A percentile compares a stretch with the other conserved stretches of the same genome.
phyloP scores from a whole-genome alignment of 2,329 filamentous ascomycete species.

The Salinomyces thailandicus region DNA sequence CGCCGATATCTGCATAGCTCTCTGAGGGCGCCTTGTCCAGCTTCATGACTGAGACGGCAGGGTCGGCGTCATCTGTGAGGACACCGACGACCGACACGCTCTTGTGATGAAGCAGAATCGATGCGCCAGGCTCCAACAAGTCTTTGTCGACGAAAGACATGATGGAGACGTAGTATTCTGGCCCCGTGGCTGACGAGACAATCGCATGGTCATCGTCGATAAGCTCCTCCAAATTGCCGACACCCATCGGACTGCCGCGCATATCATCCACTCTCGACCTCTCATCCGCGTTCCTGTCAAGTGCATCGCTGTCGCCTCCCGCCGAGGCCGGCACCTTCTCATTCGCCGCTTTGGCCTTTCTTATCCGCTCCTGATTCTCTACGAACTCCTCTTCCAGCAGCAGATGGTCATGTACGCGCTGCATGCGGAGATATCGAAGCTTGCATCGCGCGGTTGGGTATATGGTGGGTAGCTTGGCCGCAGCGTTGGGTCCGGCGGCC shows the following conservation, averaged over 20 bases:
- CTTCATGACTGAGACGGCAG: slow-evolving; percentile 96
- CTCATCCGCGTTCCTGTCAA: slow-evolving; percentile 89
- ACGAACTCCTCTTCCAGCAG: slow-evolving; percentile 97
- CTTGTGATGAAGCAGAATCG: slow-evolving; percentile 92
- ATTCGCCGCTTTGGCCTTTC: slow-evolving; percentile 81
- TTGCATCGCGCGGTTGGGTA: slow-evolving; percentile 97
- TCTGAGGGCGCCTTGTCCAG: slow-evolving; percentile 97
- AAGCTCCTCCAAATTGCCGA: slow-evolving; percentile 94
- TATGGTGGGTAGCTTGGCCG: slow-evolving; percentile 86
- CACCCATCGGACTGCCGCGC: slow-evolving; percentile 96
- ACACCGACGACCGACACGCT: slow-evolving; percentile 96
- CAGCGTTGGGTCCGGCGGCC: slow-evolving; percentile 81
- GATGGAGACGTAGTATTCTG: slow-evolving; percentile 98
- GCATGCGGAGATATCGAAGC: slow-evolving; percentile 92
- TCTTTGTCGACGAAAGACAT: slow-evolving; percentile 99
- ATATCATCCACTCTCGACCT: slow-evolving; percentile 93
- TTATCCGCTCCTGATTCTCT: slow-evolving; percentile 92
- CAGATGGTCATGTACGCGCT: slow-evolving; percentile 94
- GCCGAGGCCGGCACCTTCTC: slow-evolving; percentile 48
- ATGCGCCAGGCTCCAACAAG: slow-evolving; percentile 87
- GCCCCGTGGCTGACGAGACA: slow-evolving; percentile 91
- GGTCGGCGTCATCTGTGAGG: slow-evolving; percentile 89
- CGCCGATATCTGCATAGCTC: slow-evolving; percentile 97
- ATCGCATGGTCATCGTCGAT: slow-evolving; percentile 99
- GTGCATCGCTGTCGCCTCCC: slow-evolving; percentile 59